Evolutionary conservation across 1,284 basidiomycete genomes (phyloP).

Genomic region (Porphyrellus sp.): DNA sequence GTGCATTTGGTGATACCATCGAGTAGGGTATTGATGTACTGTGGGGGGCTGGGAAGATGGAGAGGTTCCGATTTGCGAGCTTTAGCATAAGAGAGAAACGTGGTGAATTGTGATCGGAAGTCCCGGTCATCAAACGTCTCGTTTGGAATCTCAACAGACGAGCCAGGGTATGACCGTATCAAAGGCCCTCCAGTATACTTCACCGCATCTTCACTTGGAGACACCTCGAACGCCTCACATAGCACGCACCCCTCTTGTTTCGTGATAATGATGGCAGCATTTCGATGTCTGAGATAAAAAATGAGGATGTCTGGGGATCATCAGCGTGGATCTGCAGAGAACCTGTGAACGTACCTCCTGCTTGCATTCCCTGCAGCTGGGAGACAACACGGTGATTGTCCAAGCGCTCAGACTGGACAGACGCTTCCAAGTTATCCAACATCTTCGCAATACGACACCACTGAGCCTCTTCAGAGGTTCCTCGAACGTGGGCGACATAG

Average conservation of each 20-base stretch:
- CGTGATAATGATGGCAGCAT: neutral
- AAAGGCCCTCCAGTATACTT: neutral
- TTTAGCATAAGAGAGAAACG: neutral
- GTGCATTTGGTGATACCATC: neutral
- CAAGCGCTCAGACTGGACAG: neutral
- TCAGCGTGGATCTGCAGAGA: neutral
- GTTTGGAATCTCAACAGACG: neutral
- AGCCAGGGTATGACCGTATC: neutral
- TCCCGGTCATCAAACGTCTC: neutral
- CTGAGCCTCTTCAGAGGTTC: neutral
- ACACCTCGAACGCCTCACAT: neutral
- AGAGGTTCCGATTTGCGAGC: neutral
- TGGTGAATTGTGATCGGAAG: neutral
- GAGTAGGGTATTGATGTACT: neutral
- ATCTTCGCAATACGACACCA: neutral
- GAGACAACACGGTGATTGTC: neutral
- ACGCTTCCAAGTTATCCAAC: neutral
- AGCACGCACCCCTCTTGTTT: neutral
- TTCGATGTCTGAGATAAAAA: neutral
- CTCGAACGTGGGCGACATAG: neutral
- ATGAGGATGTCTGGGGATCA: neutral
- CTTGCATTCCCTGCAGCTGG: neutral
- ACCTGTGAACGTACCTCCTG: neutral
- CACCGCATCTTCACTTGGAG: neutral
- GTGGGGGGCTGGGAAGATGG: neutral